Percentiles rank a stretch among this genome's conserved stretches.
These are phyloP conservation scores for Suhomyces faveliae DNA, from an alignment of 805 yeast species.

Conservation along the genomic window DNA sequence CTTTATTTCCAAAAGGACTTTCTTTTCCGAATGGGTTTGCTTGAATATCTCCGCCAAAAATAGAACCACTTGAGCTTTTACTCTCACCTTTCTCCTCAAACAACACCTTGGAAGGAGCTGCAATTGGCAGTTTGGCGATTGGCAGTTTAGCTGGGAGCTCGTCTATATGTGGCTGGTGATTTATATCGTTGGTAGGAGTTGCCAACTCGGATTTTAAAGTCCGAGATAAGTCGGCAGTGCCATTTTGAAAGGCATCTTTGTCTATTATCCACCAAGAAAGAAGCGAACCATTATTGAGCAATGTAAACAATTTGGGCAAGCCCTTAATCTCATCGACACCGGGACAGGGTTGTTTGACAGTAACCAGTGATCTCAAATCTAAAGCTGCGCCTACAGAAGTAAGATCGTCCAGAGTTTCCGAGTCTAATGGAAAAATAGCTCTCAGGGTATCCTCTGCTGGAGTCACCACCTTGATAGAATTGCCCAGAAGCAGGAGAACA, in stretches of 20 bases:
- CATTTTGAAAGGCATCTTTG: slow-evolving; percentile 46
- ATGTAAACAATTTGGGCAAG: slow-evolving; percentile 62
- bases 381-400: slow-evolving; percentile 68
- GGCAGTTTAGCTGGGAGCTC: background rate
- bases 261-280: slow-evolving; percentile 66
- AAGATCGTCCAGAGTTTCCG: slow-evolving; percentile 63
- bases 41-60: background rate
- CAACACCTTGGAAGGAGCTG: background rate
- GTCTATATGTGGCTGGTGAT: background rate
- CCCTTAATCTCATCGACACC: slow-evolving; percentile 59
- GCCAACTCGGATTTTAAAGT: background rate
- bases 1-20: background rate
- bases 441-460: slow-evolving; percentile 68
- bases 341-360: slow-evolving; percentile 52
- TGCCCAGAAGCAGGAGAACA: slow-evolving; percentile 4
- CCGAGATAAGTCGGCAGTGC: slow-evolving; percentile 6
- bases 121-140: background rate
- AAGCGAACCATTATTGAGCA: slow-evolving; percentile 63
- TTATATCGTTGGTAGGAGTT: background rate
- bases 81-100: background rate
- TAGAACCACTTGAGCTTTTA: background rate
- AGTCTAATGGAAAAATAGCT: slow-evolving; percentile 72
- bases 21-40: background rate
- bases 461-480: slow-evolving; percentile 8
- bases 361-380: slow-evolving; percentile 47